A percentile compares a stretch with the other conserved stretches of the same genome.
Conservation (phyloP, 2,329 filamentous ascomycete genomes). For the Hirsutella thompsonii region DNA sequence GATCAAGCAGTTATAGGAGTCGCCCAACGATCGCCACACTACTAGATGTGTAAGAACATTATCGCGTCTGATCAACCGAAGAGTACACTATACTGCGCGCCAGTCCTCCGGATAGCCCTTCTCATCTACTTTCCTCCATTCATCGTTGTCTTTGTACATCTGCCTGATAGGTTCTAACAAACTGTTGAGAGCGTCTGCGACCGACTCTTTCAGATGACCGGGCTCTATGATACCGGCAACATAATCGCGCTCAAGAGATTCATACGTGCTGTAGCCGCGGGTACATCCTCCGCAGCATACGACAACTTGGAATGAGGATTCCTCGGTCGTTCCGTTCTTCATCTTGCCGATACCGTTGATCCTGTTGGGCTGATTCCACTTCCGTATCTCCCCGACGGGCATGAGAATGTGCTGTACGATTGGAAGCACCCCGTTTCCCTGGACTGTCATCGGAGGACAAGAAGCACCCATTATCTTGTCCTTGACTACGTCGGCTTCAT, state of each 20-base stretch:
- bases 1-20: too few species aligned
- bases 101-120: not conserved
- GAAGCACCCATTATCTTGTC: not conserved
- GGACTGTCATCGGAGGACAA: not conserved
- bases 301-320: not conserved
- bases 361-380: not conserved
- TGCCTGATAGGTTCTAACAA: not conserved
- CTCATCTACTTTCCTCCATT: not conserved
- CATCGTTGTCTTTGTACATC: not conserved
- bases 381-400: not conserved
- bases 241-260: not conserved
- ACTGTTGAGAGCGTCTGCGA: not conserved
- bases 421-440: slow-evolving; percentile 1
- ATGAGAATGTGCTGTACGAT: slow-evolving; percentile 2
- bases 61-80: too few species aligned
- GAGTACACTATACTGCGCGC: not conserved
- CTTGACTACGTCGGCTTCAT: not conserved
- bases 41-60: too few species aligned
- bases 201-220: not conserved
- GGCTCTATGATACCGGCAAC: not conserved
- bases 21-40: too few species aligned
- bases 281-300: not conserved
- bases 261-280: slow-evolving; percentile 1
- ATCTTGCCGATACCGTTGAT: not conserved
- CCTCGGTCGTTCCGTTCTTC: not conserved